Conservation (phyloP, 2,329 filamentous ascomycete genomes). For the Microsporum ferrugineum region DNA sequence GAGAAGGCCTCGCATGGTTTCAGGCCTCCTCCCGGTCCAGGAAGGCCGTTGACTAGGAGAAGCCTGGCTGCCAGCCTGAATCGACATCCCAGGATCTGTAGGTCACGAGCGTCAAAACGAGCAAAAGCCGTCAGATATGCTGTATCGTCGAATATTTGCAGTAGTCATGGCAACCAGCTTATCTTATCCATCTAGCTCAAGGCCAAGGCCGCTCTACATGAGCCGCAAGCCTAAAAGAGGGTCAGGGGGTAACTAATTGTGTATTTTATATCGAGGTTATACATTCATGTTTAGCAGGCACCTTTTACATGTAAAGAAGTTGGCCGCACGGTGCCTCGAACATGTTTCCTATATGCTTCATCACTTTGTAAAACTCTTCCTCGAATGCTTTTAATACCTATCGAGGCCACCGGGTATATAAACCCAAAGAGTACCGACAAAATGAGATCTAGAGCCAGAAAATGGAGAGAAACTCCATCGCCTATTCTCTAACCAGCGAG, state of each 20-base stretch:
- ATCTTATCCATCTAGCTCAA: background rate
- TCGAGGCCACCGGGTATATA: background rate
- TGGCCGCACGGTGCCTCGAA: background rate
- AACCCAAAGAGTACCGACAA: background rate
- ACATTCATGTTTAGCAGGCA: too few species aligned
- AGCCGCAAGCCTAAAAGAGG: background rate
- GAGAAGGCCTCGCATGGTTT: conserved; percentile 27
- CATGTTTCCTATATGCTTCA: background rate
- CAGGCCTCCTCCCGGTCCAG: background rate
- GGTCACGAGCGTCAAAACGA: background rate
- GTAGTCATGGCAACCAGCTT: background rate
- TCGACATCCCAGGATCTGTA: background rate
- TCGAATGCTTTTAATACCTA: background rate
- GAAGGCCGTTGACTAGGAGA: background rate
- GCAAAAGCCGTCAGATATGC: background rate
- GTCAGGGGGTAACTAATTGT: too few species aligned
- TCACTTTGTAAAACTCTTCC: background rate
- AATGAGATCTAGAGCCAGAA: background rate
- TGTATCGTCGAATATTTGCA: background rate
- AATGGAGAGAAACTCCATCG: background rate
- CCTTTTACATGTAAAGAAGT: too few species aligned
- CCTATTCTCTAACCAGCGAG: conserved; percentile 53
- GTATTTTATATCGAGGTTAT: too few species aligned
- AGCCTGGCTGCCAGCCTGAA: background rate
- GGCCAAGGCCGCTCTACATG: background rate